Evolutionary conservation across 352 stramenopile species (phyloP).

Genomic region (Globisporangium abappressorium): DNA sequence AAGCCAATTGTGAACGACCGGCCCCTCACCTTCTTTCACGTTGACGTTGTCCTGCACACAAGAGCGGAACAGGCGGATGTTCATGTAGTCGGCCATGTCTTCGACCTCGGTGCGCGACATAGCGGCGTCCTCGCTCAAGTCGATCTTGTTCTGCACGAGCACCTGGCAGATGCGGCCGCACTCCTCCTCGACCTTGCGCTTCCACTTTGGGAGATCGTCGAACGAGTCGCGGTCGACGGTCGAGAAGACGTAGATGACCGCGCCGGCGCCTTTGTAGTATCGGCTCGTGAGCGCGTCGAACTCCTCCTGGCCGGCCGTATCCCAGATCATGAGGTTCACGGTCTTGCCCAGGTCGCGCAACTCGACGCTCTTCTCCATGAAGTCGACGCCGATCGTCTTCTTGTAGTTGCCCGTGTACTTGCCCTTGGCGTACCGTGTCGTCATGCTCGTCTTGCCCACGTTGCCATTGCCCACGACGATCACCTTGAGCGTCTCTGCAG

Average conservation of each 20-base stretch:
- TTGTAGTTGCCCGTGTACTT: conserved; percentile 82
- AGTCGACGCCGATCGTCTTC: conserved; percentile 84
- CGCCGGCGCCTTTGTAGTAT: conserved; percentile 74
- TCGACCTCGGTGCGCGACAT: conserved; percentile 63
- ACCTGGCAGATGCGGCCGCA: conserved; percentile 65
- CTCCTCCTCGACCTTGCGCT: conserved; percentile 67
- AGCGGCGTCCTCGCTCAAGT: conserved; percentile 55
- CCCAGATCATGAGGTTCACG: conserved; percentile 82
- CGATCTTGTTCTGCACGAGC: conserved; percentile 77
- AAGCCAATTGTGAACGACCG: too few relatives aligned
- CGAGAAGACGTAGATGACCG: conserved; percentile 77
- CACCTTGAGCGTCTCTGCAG: conserved; percentile 72
- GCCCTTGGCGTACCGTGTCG: conserved; percentile 73
- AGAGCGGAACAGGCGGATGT: conserved; percentile 54
- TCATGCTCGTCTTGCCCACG: conserved; percentile 83
- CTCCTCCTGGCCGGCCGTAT: conserved; percentile 77
- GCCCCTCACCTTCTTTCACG: conserved; percentile 47
- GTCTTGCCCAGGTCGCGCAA: conserved; percentile 56
- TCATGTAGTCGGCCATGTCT: conserved; percentile 56
- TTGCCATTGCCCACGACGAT: conserved; percentile 85
- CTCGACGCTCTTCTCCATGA: conserved; percentile 78
- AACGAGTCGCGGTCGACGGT: conserved; percentile 71
- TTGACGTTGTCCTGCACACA: conserved; percentile 77
- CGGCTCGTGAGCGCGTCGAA: conserved; percentile 77
- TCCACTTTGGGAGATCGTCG: conserved; percentile 65